Evolutionary conservation across 805 yeast genomes (phyloP), one percentile per base, ranked within the genome.

Genomic region (Pichia insulana): DNA sequence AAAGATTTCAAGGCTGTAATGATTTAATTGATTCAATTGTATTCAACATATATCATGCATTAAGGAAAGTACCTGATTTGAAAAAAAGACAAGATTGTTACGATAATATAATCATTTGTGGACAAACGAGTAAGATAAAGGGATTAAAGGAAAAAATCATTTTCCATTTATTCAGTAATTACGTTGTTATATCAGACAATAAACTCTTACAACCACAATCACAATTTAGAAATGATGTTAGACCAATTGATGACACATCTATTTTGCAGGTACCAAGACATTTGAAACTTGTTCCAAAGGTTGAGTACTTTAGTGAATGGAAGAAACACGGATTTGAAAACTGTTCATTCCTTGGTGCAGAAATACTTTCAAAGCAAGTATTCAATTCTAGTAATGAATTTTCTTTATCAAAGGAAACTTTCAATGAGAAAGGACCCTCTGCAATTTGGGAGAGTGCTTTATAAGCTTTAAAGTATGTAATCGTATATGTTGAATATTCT

Each of bases 301-400:
- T 96, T 0, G 97, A 90, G 43, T 89, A 90, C 61, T 90, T 90
- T 64, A 85, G 95, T 1, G 95, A 86, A 51, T 90, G 97, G 97
- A 89, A 89, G 63, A 77, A 76, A 59, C 62, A 64, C 31, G 88
- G 90, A 1, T 80, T 82, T 73, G 79, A 81, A 44, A 88, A 85
- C 51, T 76, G 81, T 27, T 71, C 77, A 45, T 86, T 89, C 56
- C 65, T 89, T 47, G 97, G 97, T 2, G 95, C 84, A 2, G 85
- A 87, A 61, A 83, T 89, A 38, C 81, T 86, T 35, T 77, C 95
- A 16, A 87, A 85, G 61, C 96, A 87, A 65, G 75, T 85, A 12
- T 89, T 83, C 56, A 69, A 70, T 40, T 73, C 77, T 36, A 78
- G 80, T 39, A 81, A 78, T 44, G 88, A 83, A 34, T 66, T 78